Evolutionary conservation across 2,329 filamentous ascomycete genomes (phyloP), one percentile per base, ranked within the genome.

Genomic region (Pyrenophora tritici-repentis): DNA sequence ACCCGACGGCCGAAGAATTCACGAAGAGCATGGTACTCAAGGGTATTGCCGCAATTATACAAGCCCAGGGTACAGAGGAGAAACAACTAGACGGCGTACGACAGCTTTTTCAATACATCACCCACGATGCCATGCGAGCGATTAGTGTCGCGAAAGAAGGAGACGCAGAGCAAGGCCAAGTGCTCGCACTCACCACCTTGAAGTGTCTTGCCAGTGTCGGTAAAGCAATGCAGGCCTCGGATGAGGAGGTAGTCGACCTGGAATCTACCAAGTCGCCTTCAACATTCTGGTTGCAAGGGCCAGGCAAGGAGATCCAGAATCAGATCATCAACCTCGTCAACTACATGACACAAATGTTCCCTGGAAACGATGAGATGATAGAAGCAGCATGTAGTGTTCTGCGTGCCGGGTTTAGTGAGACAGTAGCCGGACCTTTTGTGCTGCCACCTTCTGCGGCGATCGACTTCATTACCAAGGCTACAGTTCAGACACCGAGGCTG

Each of bases 11-110:
- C 8, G 88, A 92, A 56, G 83, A 83, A 33, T 76, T 86, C 45
- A 86, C 86, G 1, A 89, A 89, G 64, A 89, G 92, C 65, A 85
- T 84, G 60, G 83, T 93, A 0, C 79, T 91, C 4, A 85, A 87
- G 34, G 89, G 85, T 2, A 89, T 94, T 58, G 84, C 89, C 7
- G 86, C 85, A 7, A 86, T 94, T 36, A 82, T 91, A 24, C 89
- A 94, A 72, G 88, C 88, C 7, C 78, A 90, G 8, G 75, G 83
- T 1, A 80, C 84, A 2, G 80, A 86, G 41, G 73, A 77, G 17
- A 75, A 78, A 13, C 85, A 85, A 55, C 71, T 83, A 2, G 69
- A 69, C 24, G 80, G 83, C 31, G 77, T 88, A 26, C 76, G 80
- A 51, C 78, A 81, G 47, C 75, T 93, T 20, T 75, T 90, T 26